Percentiles rank a stretch among this genome's conserved stretches.
Conservation (phyloP, 345 rosid genomes). For the Carallia brachiata region DNA sequence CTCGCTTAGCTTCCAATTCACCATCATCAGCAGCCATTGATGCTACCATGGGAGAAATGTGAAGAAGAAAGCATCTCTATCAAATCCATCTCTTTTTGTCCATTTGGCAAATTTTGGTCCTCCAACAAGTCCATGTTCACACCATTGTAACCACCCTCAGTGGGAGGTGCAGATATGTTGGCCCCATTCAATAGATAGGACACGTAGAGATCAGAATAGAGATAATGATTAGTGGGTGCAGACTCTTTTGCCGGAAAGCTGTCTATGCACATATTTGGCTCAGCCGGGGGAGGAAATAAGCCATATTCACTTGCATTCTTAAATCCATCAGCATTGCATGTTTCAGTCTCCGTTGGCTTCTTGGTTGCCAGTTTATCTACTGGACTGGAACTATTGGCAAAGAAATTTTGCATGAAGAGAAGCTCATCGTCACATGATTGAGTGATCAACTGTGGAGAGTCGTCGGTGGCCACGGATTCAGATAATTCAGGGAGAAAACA, state of each 20-base stretch:
- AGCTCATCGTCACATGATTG: constrained; percentile 62
- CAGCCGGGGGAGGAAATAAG: constrained; percentile 16
- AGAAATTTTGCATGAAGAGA: constrained; percentile 59
- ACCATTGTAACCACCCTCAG: constrained; percentile 13
- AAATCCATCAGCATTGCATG: too few species aligned
- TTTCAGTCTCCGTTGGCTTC: constrained; percentile 8
- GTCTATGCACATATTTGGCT: constrained; percentile 6
- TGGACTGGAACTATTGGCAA: constrained; percentile 31
- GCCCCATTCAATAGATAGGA: constrained; percentile 59
- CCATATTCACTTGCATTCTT: constrained; percentile 2
- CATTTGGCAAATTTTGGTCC: constrained; percentile 31
- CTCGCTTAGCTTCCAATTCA: not conserved
- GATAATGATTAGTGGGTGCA: constrained; percentile 22
- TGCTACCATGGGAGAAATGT: constrained; percentile 34
- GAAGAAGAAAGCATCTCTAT: constrained; percentile 87
- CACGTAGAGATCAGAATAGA: constrained; percentile 59
- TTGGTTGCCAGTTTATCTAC: constrained; percentile 19
- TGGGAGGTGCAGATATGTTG: constrained; percentile 15
- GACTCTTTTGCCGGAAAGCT: constrained; percentile 17
- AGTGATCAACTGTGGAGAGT: constrained; percentile 30
- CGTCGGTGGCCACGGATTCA: constrained; percentile 22
- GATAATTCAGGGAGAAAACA: constrained; percentile 41
- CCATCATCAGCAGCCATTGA: constrained; percentile 3
- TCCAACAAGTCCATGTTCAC: constrained; percentile 15
- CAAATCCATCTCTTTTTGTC: constrained; percentile 78